These are phyloP conservation scores for Tarenaya hassleriana DNA, from an alignment of 345 rosid genomes.

Conservation along the genomic window DNA sequence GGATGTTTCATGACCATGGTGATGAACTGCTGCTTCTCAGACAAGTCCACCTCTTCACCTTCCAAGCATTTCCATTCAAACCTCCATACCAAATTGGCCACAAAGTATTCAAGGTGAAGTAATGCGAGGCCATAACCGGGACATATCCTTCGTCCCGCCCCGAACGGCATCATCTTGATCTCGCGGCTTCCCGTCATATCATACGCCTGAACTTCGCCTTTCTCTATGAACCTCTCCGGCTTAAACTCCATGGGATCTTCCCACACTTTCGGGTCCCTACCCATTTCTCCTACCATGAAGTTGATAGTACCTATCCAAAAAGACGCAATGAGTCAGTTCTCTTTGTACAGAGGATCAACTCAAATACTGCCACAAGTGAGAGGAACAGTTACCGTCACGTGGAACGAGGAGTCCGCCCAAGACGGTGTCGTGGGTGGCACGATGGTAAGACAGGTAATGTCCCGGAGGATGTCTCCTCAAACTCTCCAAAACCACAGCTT, in stretches of 20 bases:
- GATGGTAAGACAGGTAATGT: constrained; percentile 30
- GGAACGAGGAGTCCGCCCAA: constrained; percentile 31
- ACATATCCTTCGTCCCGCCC: constrained; percentile 33
- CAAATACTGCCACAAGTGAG: too few species aligned
- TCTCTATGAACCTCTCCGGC: constrained; percentile 29
- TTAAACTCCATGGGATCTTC: constrained; percentile 28
- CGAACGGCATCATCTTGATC: constrained; percentile 36
- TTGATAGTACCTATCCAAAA: constrained; percentile 23
- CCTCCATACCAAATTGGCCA: constrained; percentile 33
- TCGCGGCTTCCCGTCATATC: constrained; percentile 35
- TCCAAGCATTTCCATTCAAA: constrained; percentile 31
- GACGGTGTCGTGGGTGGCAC: constrained; percentile 28
- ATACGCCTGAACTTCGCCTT: constrained; percentile 24
- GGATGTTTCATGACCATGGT: constrained; percentile 34
- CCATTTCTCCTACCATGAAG: constrained; percentile 37
- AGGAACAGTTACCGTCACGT: constrained; percentile 25
- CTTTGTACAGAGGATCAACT: neutral
- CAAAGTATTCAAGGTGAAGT: constrained; percentile 27
- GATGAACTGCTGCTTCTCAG: constrained; percentile 33
- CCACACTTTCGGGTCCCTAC: constrained; percentile 29
- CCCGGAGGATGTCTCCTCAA: constrained; percentile 35
- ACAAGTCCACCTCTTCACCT: constrained; percentile 30
- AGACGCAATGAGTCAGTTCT: too few species aligned
- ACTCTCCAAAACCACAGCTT: constrained; percentile 33
- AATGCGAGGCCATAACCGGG: constrained; percentile 29